Conservation (phyloP, 2,329 filamentous ascomycete species). For the Exophiala sp. region DNA sequence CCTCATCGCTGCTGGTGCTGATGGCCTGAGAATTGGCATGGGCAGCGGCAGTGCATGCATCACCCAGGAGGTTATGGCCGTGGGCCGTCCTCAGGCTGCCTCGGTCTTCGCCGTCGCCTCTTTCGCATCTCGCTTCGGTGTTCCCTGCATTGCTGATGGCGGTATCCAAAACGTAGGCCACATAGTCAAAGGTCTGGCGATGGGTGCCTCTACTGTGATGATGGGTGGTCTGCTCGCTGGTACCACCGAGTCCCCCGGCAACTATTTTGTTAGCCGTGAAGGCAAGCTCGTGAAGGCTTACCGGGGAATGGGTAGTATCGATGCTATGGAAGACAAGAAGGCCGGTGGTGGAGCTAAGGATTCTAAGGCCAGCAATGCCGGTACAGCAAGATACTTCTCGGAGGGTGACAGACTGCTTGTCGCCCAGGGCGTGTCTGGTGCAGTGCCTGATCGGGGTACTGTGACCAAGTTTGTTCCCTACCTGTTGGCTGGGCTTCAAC, state of each 20-base stretch:
- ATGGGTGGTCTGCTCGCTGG: slow-evolving; percentile 97
- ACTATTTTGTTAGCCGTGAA: slow-evolving; percentile 92
- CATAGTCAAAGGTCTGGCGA: slow-evolving; percentile 94
- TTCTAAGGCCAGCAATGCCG: slow-evolving; percentile 71
- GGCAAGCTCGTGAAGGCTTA: slow-evolving; percentile 99
- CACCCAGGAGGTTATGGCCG: slow-evolving; percentile 99
- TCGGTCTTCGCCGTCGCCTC: slow-evolving; percentile 83
- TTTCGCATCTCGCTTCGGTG: slow-evolving; percentile 88
- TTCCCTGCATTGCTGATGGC: slow-evolving; percentile 95
- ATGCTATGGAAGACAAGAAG: slow-evolving; percentile 99
- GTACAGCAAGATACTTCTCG: slow-evolving; percentile 96
- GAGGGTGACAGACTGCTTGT: slow-evolving; percentile 93
- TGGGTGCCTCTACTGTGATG: slow-evolving; percentile 95
- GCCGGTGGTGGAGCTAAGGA: slow-evolving; percentile 66
- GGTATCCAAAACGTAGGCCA: slow-evolving; percentile 98
- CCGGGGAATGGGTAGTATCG: slow-evolving; percentile 97
- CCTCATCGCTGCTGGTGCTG: slow-evolving; percentile 87
- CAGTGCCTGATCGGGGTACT: slow-evolving; percentile 55
- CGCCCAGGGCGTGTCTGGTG: slow-evolving; percentile 89
- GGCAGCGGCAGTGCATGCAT: slow-evolving; percentile 97
- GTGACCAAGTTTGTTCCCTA: slow-evolving; percentile 95
- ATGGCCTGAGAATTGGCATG: slow-evolving; percentile 98
- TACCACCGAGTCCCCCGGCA: slow-evolving; percentile 93
- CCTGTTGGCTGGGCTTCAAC: slow-evolving; percentile 89
- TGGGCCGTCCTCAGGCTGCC: slow-evolving; percentile 90